These are phyloP conservation scores for Centella asiatica DNA, from an alignment of 129 eudicot species.

Conservation along the genomic window DNA sequence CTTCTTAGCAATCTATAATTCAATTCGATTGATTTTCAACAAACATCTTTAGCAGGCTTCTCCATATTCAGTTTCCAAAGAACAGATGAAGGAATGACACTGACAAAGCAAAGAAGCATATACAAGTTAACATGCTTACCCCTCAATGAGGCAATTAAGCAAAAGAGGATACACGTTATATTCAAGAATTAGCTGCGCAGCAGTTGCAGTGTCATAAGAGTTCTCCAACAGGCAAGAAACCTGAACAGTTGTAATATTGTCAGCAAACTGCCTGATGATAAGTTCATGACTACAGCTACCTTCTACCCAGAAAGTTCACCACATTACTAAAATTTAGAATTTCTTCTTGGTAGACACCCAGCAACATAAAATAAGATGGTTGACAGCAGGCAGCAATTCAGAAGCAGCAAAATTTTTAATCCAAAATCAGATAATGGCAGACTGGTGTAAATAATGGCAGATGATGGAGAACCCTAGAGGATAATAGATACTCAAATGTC, in stretches of 20 bases:
- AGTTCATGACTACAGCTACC: neutral
- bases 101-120: constrained; percentile 4
- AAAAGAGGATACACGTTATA: constrained; percentile 60
- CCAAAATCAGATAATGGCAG: no score
- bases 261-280: neutral
- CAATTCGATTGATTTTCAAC: neutral
- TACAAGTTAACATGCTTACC: constrained; percentile 34
- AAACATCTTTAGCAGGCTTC: neutral
- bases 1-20: neutral
- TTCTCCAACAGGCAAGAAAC: constrained; percentile 67
- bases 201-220: constrained; percentile 41
- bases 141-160: constrained; percentile 66
- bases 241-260: constrained; percentile 25
- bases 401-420: no score
- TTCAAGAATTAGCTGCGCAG: constrained; percentile 43
- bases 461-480: no score
- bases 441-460: no score
- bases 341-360: neutral
- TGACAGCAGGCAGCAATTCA: neutral
- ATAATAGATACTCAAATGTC: no score
- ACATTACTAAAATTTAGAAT: neutral
- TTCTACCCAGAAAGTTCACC: neutral
- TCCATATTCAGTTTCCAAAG: neutral
- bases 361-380: neutral
- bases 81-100: neutral